Evolutionary conservation across 768 basidiomycete species (phyloP).

Genomic region (Russula abietina): DNA sequence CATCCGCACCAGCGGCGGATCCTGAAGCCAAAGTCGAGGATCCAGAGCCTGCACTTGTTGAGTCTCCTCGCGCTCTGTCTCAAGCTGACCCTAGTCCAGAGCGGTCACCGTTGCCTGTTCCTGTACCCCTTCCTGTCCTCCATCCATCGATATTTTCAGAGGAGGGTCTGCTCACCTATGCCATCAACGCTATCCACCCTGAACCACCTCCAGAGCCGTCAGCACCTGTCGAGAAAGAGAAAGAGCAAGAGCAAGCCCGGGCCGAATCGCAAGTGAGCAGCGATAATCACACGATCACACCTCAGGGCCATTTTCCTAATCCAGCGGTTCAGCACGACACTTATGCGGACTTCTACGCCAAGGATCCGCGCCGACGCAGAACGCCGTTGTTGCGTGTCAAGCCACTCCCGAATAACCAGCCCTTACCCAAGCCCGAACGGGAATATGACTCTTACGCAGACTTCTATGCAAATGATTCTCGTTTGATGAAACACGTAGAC

Average conservation of each 20-base stretch:
- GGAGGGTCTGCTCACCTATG: conserved; percentile 21
- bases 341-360: conserved; percentile 21
- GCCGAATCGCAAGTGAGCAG: conserved; percentile 12
- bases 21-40: conserved; percentile 4
- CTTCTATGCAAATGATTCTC: conserved; percentile 18
- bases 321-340: conserved; percentile 11
- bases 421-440: conserved; percentile 16
- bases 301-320: neutral
- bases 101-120: conserved; percentile 15
- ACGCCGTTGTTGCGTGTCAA: conserved; percentile 13
- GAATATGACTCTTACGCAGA: conserved; percentile 21
- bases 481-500: conserved; percentile 17
- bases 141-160: conserved; percentile 19
- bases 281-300: conserved; percentile 16
- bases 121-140: conserved; percentile 16
- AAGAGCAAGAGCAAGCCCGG: neutral
- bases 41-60: neutral
- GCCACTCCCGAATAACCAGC: conserved; percentile 15
- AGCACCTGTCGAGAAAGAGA: neutral
- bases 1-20: neutral
- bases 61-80: conserved; percentile 3
- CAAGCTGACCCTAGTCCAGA: conserved; percentile 4
- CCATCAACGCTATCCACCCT: conserved; percentile 11
- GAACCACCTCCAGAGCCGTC: conserved; percentile 1
- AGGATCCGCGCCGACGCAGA: conserved; percentile 16